A percentile compares a stretch with the other conserved stretches of the same genome.
phyloP scores from a whole-genome alignment of 805 yeast species.

The Yamadazyma kitorensis region DNA sequence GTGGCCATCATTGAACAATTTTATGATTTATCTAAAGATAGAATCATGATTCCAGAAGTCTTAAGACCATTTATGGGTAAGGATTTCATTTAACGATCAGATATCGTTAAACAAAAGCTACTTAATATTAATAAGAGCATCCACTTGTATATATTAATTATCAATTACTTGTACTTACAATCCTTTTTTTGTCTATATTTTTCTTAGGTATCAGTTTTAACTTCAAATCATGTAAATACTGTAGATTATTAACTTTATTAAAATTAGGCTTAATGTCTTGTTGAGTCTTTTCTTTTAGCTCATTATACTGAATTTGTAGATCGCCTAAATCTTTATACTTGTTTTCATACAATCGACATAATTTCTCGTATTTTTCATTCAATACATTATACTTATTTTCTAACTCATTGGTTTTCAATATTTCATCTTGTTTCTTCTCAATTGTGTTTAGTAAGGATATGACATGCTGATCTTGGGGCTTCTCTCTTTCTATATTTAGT shows the following conservation, averaged over 20 bases:
- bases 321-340: slow-evolving; percentile 6
- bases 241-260: slow-evolving; percentile 7
- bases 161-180: slow-evolving; percentile 22
- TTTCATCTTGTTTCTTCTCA: slow-evolving; percentile 4
- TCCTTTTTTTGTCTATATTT: slow-evolving; percentile 17
- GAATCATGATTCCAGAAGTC: slow-evolving; percentile 63
- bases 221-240: slow-evolving; percentile 11
- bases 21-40: slow-evolving; percentile 56
- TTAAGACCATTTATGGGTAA: slow-evolving; percentile 70
- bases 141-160: neutral
- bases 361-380: slow-evolving; percentile 7
- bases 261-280: slow-evolving; percentile 1
- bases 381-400: slow-evolving; percentile 17
- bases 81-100: slow-evolving; percentile 26
- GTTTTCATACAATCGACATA: slow-evolving; percentile 6
- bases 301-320: slow-evolving; percentile 9
- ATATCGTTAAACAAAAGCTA: too few species aligned
- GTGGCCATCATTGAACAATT: slow-evolving; percentile 86
- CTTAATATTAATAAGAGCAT: neutral
- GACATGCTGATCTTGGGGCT: neutral
- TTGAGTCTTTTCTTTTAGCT: slow-evolving; percentile 2
- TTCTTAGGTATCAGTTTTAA: slow-evolving; percentile 7
- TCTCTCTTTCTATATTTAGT: neutral
- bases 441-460: neutral
- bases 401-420: slow-evolving; percentile 2